Evolutionary conservation across 164 flowering plant genomes (phyloP).

Genomic region (Cinnamomum micranthum): DNA sequence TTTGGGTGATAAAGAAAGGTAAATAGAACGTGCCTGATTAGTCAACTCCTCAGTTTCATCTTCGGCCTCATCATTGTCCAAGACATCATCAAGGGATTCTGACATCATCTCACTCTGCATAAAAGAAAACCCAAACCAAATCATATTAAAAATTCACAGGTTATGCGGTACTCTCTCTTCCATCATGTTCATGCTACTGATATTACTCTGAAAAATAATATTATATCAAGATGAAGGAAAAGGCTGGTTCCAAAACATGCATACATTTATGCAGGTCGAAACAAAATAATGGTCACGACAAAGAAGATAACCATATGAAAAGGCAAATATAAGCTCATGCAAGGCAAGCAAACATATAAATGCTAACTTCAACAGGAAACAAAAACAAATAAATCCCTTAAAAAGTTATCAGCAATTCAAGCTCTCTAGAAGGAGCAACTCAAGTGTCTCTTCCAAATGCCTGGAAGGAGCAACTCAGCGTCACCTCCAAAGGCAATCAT

Average conservation of each 20-base stretch:
- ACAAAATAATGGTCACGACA: background rate
- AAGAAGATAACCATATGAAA: background rate
- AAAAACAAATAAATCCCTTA: background rate
- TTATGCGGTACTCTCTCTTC: background rate
- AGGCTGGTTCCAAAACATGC: background rate
- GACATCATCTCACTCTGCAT: constrained; percentile 98
- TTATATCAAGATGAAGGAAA: background rate
- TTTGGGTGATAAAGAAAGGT: background rate
- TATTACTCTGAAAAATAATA: background rate
- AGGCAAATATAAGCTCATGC: background rate
- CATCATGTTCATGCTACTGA: background rate
- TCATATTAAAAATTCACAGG: background rate
- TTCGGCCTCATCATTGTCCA: constrained; percentile 94
- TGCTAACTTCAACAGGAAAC: background rate
- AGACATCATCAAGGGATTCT: constrained; percentile 86
- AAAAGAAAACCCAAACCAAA: constrained; percentile 1
- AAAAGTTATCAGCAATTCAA: too few relatives aligned
- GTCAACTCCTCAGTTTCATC: constrained; percentile 96
- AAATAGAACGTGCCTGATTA: constrained; percentile 54
- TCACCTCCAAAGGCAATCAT: too few relatives aligned
- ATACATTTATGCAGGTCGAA: background rate
- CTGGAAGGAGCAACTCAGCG: too few relatives aligned
- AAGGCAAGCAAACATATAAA: background rate
- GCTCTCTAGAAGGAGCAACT: too few relatives aligned
- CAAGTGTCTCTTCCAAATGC: too few relatives aligned